A percentile compares a stretch with the other conserved stretches of the same genome.
Conservation (phyloP, 2,329 filamentous ascomycete genomes). For the Aspergillus sp. region DNA sequence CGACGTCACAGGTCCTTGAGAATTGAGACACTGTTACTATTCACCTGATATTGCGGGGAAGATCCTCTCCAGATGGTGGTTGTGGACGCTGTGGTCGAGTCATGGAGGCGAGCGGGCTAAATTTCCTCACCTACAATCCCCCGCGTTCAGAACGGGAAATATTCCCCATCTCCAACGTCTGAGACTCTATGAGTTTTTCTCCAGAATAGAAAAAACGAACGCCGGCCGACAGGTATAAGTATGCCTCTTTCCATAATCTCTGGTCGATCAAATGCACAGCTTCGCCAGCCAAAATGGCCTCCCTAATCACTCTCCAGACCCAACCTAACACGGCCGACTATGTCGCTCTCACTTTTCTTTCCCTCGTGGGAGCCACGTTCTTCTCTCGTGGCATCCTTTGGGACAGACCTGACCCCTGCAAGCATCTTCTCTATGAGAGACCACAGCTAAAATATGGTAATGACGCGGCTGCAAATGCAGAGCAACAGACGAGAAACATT, state of each 20-base stretch:
- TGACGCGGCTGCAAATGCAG: conserved; percentile 9
- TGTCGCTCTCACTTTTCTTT: conserved; percentile 36
- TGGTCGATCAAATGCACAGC: too few species aligned
- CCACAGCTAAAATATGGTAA: conserved; percentile 44
- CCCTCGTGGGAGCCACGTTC: conserved; percentile 40
- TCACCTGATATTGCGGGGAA: too few species aligned
- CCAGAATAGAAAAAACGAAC: too few species aligned
- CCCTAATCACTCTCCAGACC: conserved; percentile 7
- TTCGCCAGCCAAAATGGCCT: conserved; percentile 4
- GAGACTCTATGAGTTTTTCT: too few species aligned
- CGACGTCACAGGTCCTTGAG: too few species aligned
- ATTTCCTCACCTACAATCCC: conserved; percentile 13
- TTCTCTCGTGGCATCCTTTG: conserved; percentile 46
- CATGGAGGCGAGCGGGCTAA: conserved; percentile 9
- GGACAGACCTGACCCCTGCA: conserved; percentile 53
- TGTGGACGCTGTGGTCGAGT: neutral
- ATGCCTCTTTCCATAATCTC: neutral
- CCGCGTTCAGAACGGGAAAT: conserved; percentile 6
- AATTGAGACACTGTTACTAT: too few species aligned
- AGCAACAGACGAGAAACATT: conserved; percentile 48
- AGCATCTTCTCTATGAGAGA: conserved; percentile 50
- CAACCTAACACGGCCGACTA: conserved; percentile 34
- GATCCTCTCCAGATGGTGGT: neutral
- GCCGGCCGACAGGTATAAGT: neutral
- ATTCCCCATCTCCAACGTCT: conserved; percentile 4